A percentile compares a stretch with the other conserved stretches of the same genome.
These are phyloP conservation scores for Mucor irregularis DNA, from an alignment of 371 early-diverging fungal species.

Conservation along the genomic window DNA sequence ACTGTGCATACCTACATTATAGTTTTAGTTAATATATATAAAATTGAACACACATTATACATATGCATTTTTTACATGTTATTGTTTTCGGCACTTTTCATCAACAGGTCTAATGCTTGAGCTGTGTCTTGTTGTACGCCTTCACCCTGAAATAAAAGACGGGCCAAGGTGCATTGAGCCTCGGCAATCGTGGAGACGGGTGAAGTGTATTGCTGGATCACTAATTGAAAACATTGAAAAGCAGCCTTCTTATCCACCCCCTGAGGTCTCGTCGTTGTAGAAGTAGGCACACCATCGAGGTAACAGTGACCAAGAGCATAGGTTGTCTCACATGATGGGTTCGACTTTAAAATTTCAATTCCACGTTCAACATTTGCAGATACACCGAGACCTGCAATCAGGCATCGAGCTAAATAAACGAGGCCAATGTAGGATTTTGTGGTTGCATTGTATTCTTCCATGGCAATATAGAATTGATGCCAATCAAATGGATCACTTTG, in stretches of 20 bases:
- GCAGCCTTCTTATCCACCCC: conserved; percentile 13
- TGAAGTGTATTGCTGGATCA: conserved; percentile 8
- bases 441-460: conserved; percentile 5
- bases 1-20: conserved; percentile 45
- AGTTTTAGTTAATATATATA: too few relatives aligned
- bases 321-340: conserved; percentile 24
- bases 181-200: conserved; percentile 12
- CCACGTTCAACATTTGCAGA: conserved; percentile 13
- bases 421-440: not conserved
- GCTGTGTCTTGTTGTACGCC: conserved; percentile 35
- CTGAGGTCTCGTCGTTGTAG: not conserved
- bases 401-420: conserved; percentile 24
- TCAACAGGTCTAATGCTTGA: conserved; percentile 33
- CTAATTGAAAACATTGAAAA: conserved; percentile 19
- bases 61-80: conserved; percentile 32
- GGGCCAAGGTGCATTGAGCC: conserved; percentile 42
- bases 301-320: conserved; percentile 25
- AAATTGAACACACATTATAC: not conserved
- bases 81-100: conserved; percentile 35
- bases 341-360: conserved; percentile 10
- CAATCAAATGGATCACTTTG: conserved; percentile 21
- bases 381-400: conserved; percentile 20
- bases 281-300: conserved; percentile 8
- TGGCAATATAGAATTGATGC: conserved; percentile 19
- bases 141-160: conserved; percentile 43